Base-by-base conservation (phyloP, 495 filamentous ascomycete species). In the Penicillium robsamsonii region DNA sequence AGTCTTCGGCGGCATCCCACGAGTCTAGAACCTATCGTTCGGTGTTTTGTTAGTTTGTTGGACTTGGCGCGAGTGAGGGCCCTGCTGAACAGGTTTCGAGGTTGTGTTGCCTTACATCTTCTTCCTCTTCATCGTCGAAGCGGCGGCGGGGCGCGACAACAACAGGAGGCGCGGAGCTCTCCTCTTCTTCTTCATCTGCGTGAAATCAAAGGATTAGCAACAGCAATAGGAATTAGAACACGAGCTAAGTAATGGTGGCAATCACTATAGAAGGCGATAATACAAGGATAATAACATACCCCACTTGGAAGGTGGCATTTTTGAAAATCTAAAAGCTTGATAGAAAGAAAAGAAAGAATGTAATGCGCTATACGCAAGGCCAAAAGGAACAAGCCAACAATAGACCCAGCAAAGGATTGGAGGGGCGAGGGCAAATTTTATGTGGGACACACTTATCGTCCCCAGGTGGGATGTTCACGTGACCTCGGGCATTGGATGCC, bases 1-100 rank as follows among this genome's bases (percentile, higher is more conserved):
- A 95, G 76, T 99, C 95, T 65, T 97, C 94, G 55, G 89, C 94
- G 40, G 91, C 93, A 62, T 96, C 92, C 95, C 95, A 99, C 20
- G 91, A 93, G 44, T 99, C 95, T 55, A 97, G 82, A 54, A 97
- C 90, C 89, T 96, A 56, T 22, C 48, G 8, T 17, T 53, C 29
- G 51, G 56, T 51, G 49, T 57, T 50, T 52, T 35, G 22, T 66
- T 45, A 62, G 56, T 45, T 17, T 47, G 17, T 17, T 47, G 27
- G 18, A 10, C 10, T 46, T 35, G 27, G 13, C n/a, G 35, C 49
- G 40, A 40, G 31, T 31, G 33, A n/a, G 22, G 29, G 48, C 31
- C 27, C 25, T 25, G 27, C 9, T 41, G 4, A 44, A 37, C 24
- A 30, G 48, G 30, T 17, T 13, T 15, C 22, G 29, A 37, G 15